A percentile compares a stretch with the other conserved stretches of the same genome.
Conservation (phyloP, 345 rosid species). For the Psidium guajava region DNA sequence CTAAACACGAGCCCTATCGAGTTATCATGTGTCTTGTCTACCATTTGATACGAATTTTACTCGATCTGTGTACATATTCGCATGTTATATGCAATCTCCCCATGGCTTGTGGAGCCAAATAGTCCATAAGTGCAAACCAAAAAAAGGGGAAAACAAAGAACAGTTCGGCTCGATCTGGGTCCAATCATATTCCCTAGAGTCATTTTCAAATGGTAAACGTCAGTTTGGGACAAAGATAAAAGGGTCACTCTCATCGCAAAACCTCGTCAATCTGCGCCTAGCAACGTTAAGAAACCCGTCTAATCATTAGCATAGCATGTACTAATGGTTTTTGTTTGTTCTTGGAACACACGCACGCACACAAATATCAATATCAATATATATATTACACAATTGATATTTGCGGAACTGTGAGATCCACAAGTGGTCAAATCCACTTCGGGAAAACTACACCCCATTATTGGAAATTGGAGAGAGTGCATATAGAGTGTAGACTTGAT, state of each 20-base stretch:
- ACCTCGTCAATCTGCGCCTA: neutral
- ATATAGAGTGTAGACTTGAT: neutral
- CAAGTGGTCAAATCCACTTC: neutral
- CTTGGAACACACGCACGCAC: neutral
- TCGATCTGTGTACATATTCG: neutral
- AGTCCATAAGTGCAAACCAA: neutral
- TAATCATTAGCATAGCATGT: neutral
- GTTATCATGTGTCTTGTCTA: neutral
- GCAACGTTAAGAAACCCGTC: neutral
- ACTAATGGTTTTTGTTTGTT: neutral
- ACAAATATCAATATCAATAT: neutral
- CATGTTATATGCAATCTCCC: neutral
- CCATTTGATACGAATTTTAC: neutral
- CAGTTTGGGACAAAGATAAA: neutral
- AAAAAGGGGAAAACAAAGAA: neutral
- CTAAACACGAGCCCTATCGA: neutral
- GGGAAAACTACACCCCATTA: neutral
- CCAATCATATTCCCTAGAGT: neutral
- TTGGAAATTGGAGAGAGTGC: neutral
- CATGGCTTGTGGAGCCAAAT: neutral
- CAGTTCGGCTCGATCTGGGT: neutral
- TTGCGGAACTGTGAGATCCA: neutral
- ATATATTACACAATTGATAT: neutral
- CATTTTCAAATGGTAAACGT: neutral
- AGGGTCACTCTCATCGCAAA: neutral